Conservation (phyloP, 441 rosid species). For the Geranium incanum region DNA sequence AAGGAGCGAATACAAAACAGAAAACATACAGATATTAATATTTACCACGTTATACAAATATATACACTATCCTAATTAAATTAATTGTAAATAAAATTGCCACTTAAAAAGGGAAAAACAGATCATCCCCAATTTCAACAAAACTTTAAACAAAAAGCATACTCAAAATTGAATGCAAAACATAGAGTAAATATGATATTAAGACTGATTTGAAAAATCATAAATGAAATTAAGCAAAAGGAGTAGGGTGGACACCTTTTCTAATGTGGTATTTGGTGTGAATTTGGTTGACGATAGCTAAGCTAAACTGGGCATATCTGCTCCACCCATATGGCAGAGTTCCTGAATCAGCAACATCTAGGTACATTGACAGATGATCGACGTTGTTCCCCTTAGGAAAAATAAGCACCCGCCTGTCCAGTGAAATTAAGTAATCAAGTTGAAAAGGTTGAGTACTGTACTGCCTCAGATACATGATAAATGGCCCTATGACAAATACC, state of each 20-base stretch:
- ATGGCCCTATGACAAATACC: conserved; percentile 32
- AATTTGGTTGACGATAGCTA: conserved; percentile 71
- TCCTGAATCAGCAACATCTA: conserved; percentile 80
- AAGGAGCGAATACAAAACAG: too few relatives aligned
- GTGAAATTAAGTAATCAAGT: not conserved
- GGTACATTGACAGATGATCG: conserved; percentile 86
- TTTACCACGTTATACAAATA: not conserved
- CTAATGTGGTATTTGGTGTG: conserved; percentile 55
- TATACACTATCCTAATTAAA: too few relatives aligned
- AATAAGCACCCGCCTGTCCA: conserved; percentile 65
- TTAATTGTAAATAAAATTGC: not conserved
- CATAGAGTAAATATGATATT: not conserved
- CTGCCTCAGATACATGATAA: not conserved
- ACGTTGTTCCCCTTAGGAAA: conserved; percentile 96
- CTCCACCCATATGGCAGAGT: conserved; percentile 86
- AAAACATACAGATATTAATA: not conserved
- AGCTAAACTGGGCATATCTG: conserved; percentile 81
- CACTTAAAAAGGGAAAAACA: not conserved
- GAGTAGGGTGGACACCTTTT: conserved; percentile 45
- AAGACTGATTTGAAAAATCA: not conserved
- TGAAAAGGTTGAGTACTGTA: conserved; percentile 16
- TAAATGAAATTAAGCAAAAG: too few relatives aligned
- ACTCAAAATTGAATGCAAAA: not conserved
- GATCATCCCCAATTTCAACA: not conserved
- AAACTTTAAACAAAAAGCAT: not conserved